Conservation (phyloP, 2,329 filamentous ascomycete species). For the Aspergillus floridensis region DNA sequence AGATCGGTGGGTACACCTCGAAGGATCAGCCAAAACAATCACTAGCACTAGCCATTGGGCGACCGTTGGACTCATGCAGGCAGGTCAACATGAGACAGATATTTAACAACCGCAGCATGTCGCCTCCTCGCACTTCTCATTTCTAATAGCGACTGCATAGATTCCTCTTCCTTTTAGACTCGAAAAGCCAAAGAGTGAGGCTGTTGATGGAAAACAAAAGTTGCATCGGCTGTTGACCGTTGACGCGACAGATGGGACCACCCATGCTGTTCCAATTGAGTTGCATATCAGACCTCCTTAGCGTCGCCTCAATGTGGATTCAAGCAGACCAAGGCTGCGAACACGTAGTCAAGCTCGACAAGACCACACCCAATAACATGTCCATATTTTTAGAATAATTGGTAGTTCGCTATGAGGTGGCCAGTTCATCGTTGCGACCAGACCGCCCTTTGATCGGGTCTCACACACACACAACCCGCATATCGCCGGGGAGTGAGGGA, state of each 20-base stretch:
- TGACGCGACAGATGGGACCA: background rate
- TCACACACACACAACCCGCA: background rate
- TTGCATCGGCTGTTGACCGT: background rate
- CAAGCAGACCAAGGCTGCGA: background rate
- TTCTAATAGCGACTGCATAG: background rate
- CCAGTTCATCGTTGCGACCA: conserved; percentile 2
- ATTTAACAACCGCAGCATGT: background rate
- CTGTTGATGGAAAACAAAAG: background rate
- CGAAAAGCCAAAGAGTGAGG: background rate
- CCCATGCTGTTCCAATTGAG: background rate
- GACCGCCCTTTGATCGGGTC: conserved; percentile 6
- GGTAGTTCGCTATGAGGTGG: conserved; percentile 3
- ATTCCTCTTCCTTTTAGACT: background rate
- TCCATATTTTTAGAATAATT: background rate
- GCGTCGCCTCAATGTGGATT: background rate
- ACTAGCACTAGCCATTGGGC: background rate
- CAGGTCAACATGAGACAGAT: background rate
- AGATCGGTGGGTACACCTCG: background rate
- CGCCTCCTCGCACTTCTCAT: background rate
- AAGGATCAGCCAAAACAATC: background rate
- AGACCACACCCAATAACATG: background rate
- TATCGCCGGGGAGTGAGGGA: background rate
- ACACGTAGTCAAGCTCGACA: background rate
- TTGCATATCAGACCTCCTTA: background rate
- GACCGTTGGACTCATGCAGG: background rate